Evolutionary conservation across 345 rosid genomes (phyloP).

Genomic region (Hibiscus tridactylites): DNA sequence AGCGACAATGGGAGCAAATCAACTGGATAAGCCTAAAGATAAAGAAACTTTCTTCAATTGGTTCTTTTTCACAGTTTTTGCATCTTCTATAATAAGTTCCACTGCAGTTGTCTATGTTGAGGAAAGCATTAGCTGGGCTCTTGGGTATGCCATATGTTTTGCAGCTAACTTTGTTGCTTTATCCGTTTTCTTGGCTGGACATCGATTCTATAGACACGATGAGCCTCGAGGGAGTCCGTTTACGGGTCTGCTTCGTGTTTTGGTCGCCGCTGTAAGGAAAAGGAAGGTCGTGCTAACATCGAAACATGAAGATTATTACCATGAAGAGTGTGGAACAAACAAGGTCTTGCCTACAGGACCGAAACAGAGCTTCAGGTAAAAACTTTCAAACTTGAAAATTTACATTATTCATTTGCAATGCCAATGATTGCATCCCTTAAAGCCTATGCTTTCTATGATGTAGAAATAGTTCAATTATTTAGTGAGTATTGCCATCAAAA

Average conservation of each 20-base stretch:
- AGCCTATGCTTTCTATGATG: neutral
- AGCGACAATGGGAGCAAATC: conserved; percentile 26
- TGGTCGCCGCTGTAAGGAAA: conserved; percentile 17
- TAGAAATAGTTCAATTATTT: neutral
- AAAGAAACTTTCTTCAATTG: conserved; percentile 23
- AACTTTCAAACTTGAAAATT: neutral
- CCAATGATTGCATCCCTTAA: neutral
- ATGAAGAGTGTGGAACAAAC: neutral
- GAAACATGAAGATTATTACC: conserved; percentile 12
- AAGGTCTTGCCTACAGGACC: neutral
- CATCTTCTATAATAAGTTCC: conserved; percentile 1
- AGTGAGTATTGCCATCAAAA: neutral
- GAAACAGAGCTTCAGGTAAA: conserved; percentile 25
- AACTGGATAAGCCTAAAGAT: conserved; percentile 13
- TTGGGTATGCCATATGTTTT: conserved; percentile 19
- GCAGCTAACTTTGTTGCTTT: conserved; percentile 10
- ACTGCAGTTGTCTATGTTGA: conserved; percentile 15
- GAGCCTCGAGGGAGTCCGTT: conserved; percentile 20
- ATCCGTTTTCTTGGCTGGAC: conserved; percentile 10
- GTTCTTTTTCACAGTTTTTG: conserved; percentile 12
- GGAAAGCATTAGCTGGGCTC: conserved; percentile 20
- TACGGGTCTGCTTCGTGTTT: conserved; percentile 9
- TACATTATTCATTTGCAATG: neutral
- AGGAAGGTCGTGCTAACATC: neutral
- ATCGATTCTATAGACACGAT: conserved; percentile 1